phyloP scores from a whole-genome alignment of 805 yeast genomes.

The Suhomyces sp. region DNA sequence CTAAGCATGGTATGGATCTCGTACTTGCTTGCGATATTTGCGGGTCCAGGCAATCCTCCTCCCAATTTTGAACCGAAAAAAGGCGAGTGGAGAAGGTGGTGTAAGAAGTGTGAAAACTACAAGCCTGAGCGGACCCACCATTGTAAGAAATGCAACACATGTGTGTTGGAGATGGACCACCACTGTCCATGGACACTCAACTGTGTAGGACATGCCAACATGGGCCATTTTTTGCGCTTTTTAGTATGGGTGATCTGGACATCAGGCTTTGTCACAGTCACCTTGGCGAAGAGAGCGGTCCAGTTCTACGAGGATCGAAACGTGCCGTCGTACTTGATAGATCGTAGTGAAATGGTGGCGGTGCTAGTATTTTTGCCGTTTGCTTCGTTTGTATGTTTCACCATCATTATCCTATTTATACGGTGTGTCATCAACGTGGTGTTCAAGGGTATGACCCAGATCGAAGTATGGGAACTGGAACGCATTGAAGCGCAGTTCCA shows the following conservation, averaged over 20 bases:
- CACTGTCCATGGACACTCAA: slow-evolving; percentile 92
- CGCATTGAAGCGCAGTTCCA: slow-evolving; percentile 67
- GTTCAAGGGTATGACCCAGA: slow-evolving; percentile 75
- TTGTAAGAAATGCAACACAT: slow-evolving; percentile 70
- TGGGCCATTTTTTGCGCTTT: slow-evolving; percentile 79
- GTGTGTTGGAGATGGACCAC: slow-evolving; percentile 90
- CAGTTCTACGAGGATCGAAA: slow-evolving; percentile 47
- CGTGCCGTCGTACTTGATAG: slow-evolving; percentile 55
- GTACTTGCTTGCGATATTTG: slow-evolving; percentile 64
- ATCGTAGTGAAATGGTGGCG: slow-evolving; percentile 50
- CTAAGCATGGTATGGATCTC: slow-evolving; percentile 68
- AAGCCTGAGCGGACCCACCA: slow-evolving; percentile 88
- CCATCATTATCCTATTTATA: slow-evolving; percentile 56
- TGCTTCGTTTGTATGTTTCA: slow-evolving; percentile 55
- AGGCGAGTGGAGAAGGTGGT: slow-evolving; percentile 64
- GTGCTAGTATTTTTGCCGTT: slow-evolving; percentile 55
- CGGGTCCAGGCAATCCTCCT: slow-evolving; percentile 70
- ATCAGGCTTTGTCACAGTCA: slow-evolving; percentile 45
- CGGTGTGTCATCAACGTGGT: slow-evolving; percentile 59
- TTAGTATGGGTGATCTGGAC: slow-evolving; percentile 60
- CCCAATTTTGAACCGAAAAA: slow-evolving; percentile 38
- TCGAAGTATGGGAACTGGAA: slow-evolving; percentile 90
- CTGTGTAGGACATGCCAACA: slow-evolving; percentile 78
- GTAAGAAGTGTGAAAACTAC: slow-evolving; percentile 65
- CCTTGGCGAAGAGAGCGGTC: slow-evolving; percentile 39